Conservation (phyloP, 306 rosid genomes). For the Quercus mongolica region DNA sequence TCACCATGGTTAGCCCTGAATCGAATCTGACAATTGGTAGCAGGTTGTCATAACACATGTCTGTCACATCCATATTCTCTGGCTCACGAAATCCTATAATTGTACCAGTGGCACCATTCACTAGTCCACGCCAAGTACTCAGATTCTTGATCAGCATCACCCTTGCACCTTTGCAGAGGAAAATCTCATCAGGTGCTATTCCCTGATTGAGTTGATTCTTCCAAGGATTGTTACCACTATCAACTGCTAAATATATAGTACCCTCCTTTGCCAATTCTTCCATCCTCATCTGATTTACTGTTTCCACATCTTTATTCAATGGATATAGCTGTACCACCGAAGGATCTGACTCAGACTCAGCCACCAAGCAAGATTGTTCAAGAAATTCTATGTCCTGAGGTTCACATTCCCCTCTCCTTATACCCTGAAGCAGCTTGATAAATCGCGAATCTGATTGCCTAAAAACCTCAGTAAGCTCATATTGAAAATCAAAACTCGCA, state of each 20-base stretch:
- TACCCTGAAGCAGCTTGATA: constrained; percentile 45
- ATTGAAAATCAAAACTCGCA: constrained; percentile 42
- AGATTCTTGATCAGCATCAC: constrained; percentile 58
- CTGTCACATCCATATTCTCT: not conserved
- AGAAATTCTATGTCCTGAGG: constrained; percentile 25
- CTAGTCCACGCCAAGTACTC: constrained; percentile 26
- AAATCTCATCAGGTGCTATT: constrained; percentile 30
- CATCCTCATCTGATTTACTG: constrained; percentile 42
- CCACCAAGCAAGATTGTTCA: constrained; percentile 17
- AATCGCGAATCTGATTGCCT: constrained; percentile 47
- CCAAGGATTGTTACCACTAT: constrained; percentile 26
- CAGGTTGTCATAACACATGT: constrained; percentile 15
- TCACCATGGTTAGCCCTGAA: constrained; percentile 23
- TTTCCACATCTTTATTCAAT: constrained; percentile 29
- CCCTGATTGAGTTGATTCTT: constrained; percentile 33
- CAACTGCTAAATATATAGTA: constrained; percentile 36
- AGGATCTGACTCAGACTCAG: constrained; percentile 22
- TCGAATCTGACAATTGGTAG: constrained; percentile 50
- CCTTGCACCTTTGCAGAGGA: constrained; percentile 48
- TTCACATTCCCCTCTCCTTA: constrained; percentile 46
- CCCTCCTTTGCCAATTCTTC: constrained; percentile 27
- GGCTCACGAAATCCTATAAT: constrained; percentile 25
- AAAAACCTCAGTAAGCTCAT: constrained; percentile 40
- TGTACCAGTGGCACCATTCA: constrained; percentile 60
- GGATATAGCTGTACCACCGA: constrained; percentile 48